Conservation (phyloP, 2,329 filamentous ascomycete species). For the Cryphonectria parasitica region DNA sequence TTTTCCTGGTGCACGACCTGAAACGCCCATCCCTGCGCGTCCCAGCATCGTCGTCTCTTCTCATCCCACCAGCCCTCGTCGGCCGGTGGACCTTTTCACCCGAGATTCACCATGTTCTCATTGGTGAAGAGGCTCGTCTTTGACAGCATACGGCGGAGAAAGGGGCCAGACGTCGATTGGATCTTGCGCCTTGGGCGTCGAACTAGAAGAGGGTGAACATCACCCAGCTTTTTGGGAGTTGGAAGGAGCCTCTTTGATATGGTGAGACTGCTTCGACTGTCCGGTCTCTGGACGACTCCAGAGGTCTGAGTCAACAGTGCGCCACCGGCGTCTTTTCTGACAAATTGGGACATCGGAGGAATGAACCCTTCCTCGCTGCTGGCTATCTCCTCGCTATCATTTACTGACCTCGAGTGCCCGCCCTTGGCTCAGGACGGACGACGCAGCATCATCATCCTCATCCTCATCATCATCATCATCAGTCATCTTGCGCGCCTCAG, state of each 20-base stretch:
- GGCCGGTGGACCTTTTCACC: background rate
- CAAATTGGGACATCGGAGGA: background rate
- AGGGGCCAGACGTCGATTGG: background rate
- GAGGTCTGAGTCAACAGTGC: background rate
- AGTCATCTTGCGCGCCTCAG: background rate
- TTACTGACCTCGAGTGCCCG: background rate
- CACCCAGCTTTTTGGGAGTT: background rate
- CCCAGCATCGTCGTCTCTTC: background rate
- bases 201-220: background rate
- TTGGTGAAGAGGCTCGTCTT: background rate
- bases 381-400: background rate
- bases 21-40: constrained; percentile 25
- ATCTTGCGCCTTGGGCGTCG: background rate
- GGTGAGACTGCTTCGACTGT: background rate
- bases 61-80: background rate
- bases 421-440: background rate
- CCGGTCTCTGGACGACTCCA: constrained; percentile 1
- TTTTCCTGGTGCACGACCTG: constrained; percentile 20
- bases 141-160: background rate
- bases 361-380: background rate
- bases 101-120: background rate
- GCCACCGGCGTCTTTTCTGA: background rate
- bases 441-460: background rate
- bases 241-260: background rate
- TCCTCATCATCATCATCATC: too few species aligned